Conservation (phyloP, 2,329 filamentous ascomycete species). For the Ascochyta lentis region DNA sequence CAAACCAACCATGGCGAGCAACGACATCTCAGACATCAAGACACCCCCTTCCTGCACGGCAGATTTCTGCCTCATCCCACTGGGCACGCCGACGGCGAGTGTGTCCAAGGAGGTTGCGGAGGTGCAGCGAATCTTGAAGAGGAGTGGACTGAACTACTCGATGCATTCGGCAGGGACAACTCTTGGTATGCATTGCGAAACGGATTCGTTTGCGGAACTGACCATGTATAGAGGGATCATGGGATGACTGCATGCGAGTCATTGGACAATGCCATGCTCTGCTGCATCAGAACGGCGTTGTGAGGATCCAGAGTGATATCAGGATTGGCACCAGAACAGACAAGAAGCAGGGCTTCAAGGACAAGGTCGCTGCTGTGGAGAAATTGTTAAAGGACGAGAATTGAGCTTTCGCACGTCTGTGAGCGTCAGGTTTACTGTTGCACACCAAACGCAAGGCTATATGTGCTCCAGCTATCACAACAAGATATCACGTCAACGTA, state of each 20-base stretch:
- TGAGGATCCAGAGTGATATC: slow-evolving; percentile 86
- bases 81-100: slow-evolving; percentile 62
- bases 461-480: slow-evolving; percentile 17
- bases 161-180: slow-evolving; percentile 97
- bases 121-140: slow-evolving; percentile 83
- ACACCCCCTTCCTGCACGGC: slow-evolving; percentile 81
- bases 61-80: slow-evolving; percentile 90
- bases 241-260: slow-evolving; percentile 81
- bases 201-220: slow-evolving; percentile 4
- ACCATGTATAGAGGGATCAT: slow-evolving; percentile 74
- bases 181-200: slow-evolving; percentile 60
- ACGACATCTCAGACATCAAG: slow-evolving; percentile 28
- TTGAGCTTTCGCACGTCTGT: background rate
- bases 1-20: slow-evolving; percentile 26
- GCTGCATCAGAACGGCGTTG: slow-evolving; percentile 48
- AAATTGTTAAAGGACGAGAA: slow-evolving; percentile 53
- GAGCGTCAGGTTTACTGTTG: background rate
- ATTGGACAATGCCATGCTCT: slow-evolving; percentile 51
- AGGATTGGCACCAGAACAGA: slow-evolving; percentile 85
- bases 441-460: slow-evolving; percentile 2
- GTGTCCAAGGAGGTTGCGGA: slow-evolving; percentile 77
- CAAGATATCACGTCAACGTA: slow-evolving; percentile 9
- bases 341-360: slow-evolving; percentile 79
- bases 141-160: slow-evolving; percentile 78
- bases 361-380: slow-evolving; percentile 74